phyloP scores from a whole-genome alignment of 768 basidiomycete genomes.

The Suillus paluster region DNA sequence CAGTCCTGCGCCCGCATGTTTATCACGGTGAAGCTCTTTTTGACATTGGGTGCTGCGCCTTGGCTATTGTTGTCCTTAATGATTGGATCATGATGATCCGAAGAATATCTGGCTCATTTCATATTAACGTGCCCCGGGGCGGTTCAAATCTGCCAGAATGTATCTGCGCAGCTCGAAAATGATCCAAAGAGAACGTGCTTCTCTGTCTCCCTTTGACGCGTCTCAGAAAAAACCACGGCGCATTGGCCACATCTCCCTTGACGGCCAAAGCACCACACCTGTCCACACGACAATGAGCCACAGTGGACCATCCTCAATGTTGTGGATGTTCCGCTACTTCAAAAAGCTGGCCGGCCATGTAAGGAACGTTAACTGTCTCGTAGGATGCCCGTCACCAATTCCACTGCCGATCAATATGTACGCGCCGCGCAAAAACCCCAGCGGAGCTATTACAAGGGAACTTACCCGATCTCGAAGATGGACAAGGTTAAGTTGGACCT shows the following conservation, averaged over 20 bases:
- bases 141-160: neutral
- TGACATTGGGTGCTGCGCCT: neutral
- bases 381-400: neutral
- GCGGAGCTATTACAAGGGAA: neutral
- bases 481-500: conserved; percentile 2
- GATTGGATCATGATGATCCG: neutral
- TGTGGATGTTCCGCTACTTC: neutral
- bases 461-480: conserved; percentile 3
- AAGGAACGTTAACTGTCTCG: neutral
- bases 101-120: neutral
- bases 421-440: neutral
- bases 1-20: neutral
- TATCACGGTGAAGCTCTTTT: neutral
- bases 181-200: neutral
- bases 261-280: neutral
- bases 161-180: neutral
- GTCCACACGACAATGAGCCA: neutral
- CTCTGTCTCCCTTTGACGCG: neutral
- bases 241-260: too few species aligned
- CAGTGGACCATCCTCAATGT: neutral
- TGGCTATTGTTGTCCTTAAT: neutral
- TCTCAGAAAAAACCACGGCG: neutral
- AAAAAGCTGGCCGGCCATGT: neutral
- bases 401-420: neutral
- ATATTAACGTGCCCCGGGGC: neutral